Base-by-base conservation (phyloP, 805 yeast genomes). In the Candida fluviatilis region DNA sequence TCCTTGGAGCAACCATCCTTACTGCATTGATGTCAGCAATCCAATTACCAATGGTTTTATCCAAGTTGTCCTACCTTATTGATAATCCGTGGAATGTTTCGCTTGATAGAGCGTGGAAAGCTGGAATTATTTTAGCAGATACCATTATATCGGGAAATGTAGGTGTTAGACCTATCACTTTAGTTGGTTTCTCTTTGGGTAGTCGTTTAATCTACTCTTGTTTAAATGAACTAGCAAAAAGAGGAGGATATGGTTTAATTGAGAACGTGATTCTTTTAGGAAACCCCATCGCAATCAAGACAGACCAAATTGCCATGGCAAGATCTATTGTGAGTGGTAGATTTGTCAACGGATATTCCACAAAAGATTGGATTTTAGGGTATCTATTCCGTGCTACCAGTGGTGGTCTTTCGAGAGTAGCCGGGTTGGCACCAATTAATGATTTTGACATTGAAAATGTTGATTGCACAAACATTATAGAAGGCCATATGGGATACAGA, bases 31-130 rank as follows among this genome's bases (percentile, higher is more conserved):
- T 93, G 95, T 76, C 96, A 12, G 90, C 97, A 2, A 71, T 93
- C 35, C 98, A 91, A 57, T 68, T 86, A 43, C 99, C 99, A 0
- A 83, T 93, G 90, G 82, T 84, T 48, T 70, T 93, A 27, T 80
- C 97, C 0, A 93, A 93, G 52, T 68, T 93, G 30, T 84, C 95
- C 2, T 93, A 93, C 49, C 63, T 93, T 19, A 71, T 93, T 18
- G 99, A 93, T 54, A 93, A 93, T 52, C 99, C 99, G 0, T 93
- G 99, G 99, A 91, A 84, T 54, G 98, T 93, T 4, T 90, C 98
- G 0, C 67, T 93, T 41, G 98, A 91, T 59, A 74, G 99, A 42
- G 99, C 99, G 0, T 91, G 97, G 98, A 75, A 89, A 31, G 95
- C 97, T 0, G 99, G 99, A 4, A 67, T 79, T 39, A 80, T 93